phyloP scores from a whole-genome alignment of 1,139 yeast genomes.

The Yamadazyma siamensis region DNA sequence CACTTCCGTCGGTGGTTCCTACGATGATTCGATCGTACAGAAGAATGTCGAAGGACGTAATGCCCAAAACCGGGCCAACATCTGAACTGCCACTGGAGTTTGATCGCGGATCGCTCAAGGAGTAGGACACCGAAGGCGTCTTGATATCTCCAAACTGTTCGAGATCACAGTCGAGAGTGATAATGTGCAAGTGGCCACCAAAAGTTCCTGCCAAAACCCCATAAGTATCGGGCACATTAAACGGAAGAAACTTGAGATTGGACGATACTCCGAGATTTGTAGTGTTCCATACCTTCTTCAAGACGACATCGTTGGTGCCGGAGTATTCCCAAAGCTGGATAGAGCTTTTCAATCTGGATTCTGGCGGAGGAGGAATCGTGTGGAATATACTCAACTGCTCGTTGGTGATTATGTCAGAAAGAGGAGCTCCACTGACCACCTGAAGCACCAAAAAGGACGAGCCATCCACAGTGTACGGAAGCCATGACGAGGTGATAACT shows the following conservation, averaged over 20 bases:
- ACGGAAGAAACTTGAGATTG: slow-evolving; percentile 51
- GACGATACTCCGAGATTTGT: slow-evolving; percentile 51
- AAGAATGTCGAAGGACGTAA: slow-evolving; percentile 56
- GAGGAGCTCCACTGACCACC: too few species aligned
- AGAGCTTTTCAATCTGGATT: slow-evolving; percentile 30
- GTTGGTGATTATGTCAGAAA: slow-evolving; percentile 22
- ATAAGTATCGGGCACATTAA: slow-evolving; percentile 24
- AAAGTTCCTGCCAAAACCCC: slow-evolving; percentile 53
- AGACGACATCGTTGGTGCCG: slow-evolving; percentile 16
- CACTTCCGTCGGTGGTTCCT: slow-evolving; percentile 64
- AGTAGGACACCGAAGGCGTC: slow-evolving; percentile 27
- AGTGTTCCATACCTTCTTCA: slow-evolving; percentile 34
- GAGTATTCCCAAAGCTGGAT: slow-evolving; percentile 47
- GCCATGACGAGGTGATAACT: slow-evolving; percentile 56
- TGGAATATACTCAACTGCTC: slow-evolving; percentile 33
- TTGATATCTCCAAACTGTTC: slow-evolving; percentile 21
- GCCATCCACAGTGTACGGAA: too few species aligned
- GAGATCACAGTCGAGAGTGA: slow-evolving; percentile 25
- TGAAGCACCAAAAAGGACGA: too few species aligned
- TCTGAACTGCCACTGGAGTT: too few species aligned
- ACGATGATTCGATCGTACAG: slow-evolving; percentile 48
- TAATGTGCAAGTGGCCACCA: slow-evolving; percentile 60
- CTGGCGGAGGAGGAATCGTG: slow-evolving; percentile 3
- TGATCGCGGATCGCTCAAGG: slow-evolving; percentile 15
- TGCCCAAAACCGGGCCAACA: too few species aligned